These are phyloP conservation scores for Elsinoe ampelina DNA, from an alignment of 2,329 filamentous ascomycete species.

Conservation along the genomic window DNA sequence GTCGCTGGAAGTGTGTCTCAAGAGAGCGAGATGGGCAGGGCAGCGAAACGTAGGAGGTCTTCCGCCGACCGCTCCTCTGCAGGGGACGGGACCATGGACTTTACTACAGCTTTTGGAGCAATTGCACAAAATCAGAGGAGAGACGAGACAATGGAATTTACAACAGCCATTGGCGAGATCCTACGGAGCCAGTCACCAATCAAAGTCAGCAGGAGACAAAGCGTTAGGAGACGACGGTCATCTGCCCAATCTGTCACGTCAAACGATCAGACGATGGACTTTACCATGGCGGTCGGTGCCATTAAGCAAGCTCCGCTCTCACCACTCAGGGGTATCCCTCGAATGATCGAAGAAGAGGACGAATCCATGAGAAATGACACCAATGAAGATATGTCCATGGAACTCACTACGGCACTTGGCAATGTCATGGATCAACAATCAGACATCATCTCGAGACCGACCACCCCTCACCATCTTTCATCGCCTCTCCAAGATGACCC, in stretches of 20 bases:
- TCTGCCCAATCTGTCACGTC: constrained; percentile 11
- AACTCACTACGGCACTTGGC: constrained; percentile 41
- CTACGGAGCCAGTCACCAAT: constrained; percentile 13
- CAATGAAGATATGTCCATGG: constrained; percentile 44
- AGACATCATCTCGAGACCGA: constrained; percentile 15
- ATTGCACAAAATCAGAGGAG: constrained; percentile 19
- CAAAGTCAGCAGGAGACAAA: constrained; percentile 13
- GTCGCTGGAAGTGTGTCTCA: constrained; percentile 15
- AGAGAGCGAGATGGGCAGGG: constrained; percentile 29
- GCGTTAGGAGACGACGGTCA: constrained; percentile 7
- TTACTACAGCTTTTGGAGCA: constrained; percentile 29
- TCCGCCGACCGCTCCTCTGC: constrained; percentile 28
- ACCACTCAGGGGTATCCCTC: constrained; percentile 18
- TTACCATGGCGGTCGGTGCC: constrained; percentile 30
- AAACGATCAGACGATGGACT: constrained; percentile 30
- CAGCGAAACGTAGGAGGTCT: constrained; percentile 31
- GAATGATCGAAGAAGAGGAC: constrained; percentile 21
- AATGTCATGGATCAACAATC: constrained; percentile 30
- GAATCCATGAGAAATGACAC: constrained; percentile 20
- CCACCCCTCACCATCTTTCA: constrained; percentile 28
- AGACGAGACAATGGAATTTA: constrained; percentile 45
- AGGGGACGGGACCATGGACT: constrained; percentile 35
- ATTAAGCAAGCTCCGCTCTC: constrained; percentile 22
- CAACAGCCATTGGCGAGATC: constrained; percentile 42
- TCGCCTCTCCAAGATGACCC: constrained; percentile 41